Base-by-base conservation (phyloP, 345 rosid genomes). In the Eucalyptus tenuipes region DNA sequence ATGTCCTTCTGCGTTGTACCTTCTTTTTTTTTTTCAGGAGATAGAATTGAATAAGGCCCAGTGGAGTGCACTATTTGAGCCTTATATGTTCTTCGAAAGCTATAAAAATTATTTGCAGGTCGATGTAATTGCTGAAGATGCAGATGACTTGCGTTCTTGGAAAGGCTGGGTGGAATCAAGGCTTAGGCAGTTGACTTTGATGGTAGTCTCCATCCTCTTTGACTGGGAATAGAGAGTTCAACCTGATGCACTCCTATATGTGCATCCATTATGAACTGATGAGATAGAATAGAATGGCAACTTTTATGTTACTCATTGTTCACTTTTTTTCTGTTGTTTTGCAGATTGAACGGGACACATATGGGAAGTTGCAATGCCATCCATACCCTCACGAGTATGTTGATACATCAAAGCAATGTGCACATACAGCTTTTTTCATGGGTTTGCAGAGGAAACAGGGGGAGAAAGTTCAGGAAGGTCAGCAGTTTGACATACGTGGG, bases 111-210 rank as follows among this genome's bases (percentile, higher is more conserved):
- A 95, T 91, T 92, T 95, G 89, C 95, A 94, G 90, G 95, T 95
- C 52, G 96, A 94, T 87, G 90, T 95, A 88, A 85, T 92, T 90
- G 97, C 96, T 55, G 92, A 91, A 12, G 91, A 94, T 93, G 91
- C 85, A 81, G 94, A 95, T 91, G 96, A 95, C 87, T 91, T 95
- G 93, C 94, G 92, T 40, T 88, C 94, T 52, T 95, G 96, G 97
- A 95, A 93, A 92, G 96, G 97, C 87, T 94, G 97, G 96, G 97
- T 95, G 59, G 96, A 95, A 92, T 95, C 97, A 24, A 93, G 96
- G 79, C 88, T 95, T 13, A 93, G 97, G 90, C 97, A 94, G 90
- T 91, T 95, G 85, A 94, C 94, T 89, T 88, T 94, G 87, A 94
- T 91, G 96, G 97, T 95, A 93, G 66, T 88, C 85, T 86, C 57